Base-by-base conservation (phyloP, 768 basidiomycete genomes). In the Suillus bovinus region DNA sequence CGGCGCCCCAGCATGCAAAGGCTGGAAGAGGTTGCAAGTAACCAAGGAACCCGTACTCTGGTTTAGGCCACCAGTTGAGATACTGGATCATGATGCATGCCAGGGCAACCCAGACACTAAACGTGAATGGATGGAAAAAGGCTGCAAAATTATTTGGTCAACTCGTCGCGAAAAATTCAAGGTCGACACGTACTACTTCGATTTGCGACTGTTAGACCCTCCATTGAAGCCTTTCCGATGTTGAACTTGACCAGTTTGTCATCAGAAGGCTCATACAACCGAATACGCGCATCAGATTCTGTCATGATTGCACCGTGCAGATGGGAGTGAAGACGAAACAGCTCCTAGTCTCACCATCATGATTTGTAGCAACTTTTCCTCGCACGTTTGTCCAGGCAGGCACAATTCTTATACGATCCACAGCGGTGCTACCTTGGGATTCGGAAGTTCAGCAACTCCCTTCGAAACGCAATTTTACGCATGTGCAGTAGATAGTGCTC, bases 11-110 rank as follows among this genome's bases (percentile, higher is more conserved):
- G 14, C 84, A 77, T 22, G 84, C 90, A 67, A 93, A 83, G 8
- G 86, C 84, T 6, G 90, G 88, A n/a, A 91, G 47, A 0, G 87
- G 83, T 22, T 72, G 74, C 11, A 93, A 73, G 73, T 84, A 89
- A 22, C 82, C 81, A 53, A 83, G 54, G 29, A 72, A 63, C 9
- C 84, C 81, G 62, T 77, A 67, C 14, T 77, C 68, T 14, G 72
- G 68, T 22, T 78, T 75, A 1, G 91, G 91, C 89, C 88, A 91
- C 88, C 86, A 88, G 22, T 80, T 58, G 81, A 90, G 79, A 53
- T 77, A 77, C 61, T 87, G 78, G 39, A 90, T 74, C 72, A 91
- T 83, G 5, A 81, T 70, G 65, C 79, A 81, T 13, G 90, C 84
- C 31, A 90, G 61, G 9, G 74, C 82, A 6, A 87, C 64, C 91